Base-by-base conservation (phyloP, 1,139 yeast species). In the Taphrina populina region DNA sequence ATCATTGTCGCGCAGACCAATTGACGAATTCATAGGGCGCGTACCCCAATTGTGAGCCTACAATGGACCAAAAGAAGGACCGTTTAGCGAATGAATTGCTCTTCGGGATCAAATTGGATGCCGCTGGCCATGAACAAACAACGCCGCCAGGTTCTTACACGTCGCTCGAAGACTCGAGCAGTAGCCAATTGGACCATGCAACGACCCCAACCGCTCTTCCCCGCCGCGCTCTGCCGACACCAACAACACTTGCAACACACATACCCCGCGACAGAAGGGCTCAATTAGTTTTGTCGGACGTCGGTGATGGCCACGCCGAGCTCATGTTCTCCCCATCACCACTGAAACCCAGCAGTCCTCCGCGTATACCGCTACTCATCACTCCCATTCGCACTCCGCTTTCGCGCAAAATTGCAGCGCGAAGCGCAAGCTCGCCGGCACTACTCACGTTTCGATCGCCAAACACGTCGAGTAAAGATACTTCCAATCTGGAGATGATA, bases 281-380 rank as follows among this genome's bases (percentile, higher is more conserved):
- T 19, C 35, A 30, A 21, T 37, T 43, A 10, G 47, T 43, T 11
- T 11, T 43, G 27, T 43, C 47, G 3, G 54, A 49, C 26, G 35
- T 39, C 32, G 47, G 47, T 5, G 54, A 49, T 20, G 54, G 54
- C 13, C 54, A 49, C 33, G 54, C 54, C 1, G 54, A 49, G 24
- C 24, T 49, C 20, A 32, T 23, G 32, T 49, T 49, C 33, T 41
- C 44, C 10, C 54, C 54, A 15, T 23, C 54, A 5, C 47, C 47
- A 7, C 27, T 43, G 17, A 43, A 43, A 13, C 47, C 47, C 7
- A 43, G 47, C 37, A 43, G 47, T 32, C 47, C 47, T 5, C 47
- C 47, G 8, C 36, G 47, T 13, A 29, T 43, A 13, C 47, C 47
- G n/a, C 29, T 21, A 4, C 47, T 43, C 47, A 43, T 43, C 47